Evolutionary conservation across 139 green algal species (phyloP), one percentile per base, ranked within the genome.

Genomic region (Yamagishiella unicocca): DNA sequence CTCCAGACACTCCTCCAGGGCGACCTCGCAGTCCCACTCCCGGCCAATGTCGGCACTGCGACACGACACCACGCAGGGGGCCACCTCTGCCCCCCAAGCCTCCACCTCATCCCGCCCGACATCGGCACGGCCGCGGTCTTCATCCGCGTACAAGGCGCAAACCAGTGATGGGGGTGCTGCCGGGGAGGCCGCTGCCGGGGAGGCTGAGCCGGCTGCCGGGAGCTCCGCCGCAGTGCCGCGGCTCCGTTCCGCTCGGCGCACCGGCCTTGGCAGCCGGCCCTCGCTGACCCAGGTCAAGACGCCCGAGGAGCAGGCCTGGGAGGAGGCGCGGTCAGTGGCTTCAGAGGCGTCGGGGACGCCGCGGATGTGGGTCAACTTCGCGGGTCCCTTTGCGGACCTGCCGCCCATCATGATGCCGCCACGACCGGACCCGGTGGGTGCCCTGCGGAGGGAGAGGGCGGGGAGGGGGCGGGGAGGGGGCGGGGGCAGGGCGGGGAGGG

Each of bases 361-460:
- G 2, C 70, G 77, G 12, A 40, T 93, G n/a, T 95, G 92, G 92
- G 54, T 93, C 12, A 90, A 93, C 83, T 95, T 93, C 50, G 45
- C 92, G 62, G 46, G 77, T 24, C 90, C 90, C 2, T 94, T 94
- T 78, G 90, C 90, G 24, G 90, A 95, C 29, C 90, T 92, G 45
- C 90, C 90, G 33, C 92, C 90, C 29, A 70, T 94, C 9, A 83
- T 94, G 43, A 64, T 94, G 66, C 92, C 92, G 37, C 73, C 84
- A 2, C 43, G 90, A n/a, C 92, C 90, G 22, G 79, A 92, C 43
- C 87, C 64, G 53, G 68, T 88, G 82, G 19, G 70, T 40, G 12
- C n/a, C 37, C 33, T 33, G 38, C 38, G 70, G n/a, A n/a, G 33
- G 40, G 22, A 2, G 70, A 22, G 70, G 70, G 24, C 70, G 38